Conservation (phyloP, 345 rosid species). For the Brassica napus region Da-Ae NC_063439.1:18493001-18493500, state of each 20-base stretch:
- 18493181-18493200: slow-evolving; percentile 40
- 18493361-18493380: slow-evolving; percentile 59
- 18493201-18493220: slow-evolving; percentile 58
- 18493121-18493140: slow-evolving; percentile 16
- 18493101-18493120: slow-evolving; percentile 4
- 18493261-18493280: slow-evolving; percentile 56
- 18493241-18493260: slow-evolving; percentile 73
- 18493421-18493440: slow-evolving; percentile 75
- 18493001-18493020: slow-evolving; percentile 6
- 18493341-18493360: slow-evolving; percentile 55
- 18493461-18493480: slow-evolving; percentile 66
- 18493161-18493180: slow-evolving; percentile 11
- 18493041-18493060: slow-evolving; percentile 8
- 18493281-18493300: slow-evolving; percentile 49
- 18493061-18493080: not conserved
- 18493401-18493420: slow-evolving; percentile 56
- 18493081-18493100: not conserved
- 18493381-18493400: slow-evolving; percentile 69
- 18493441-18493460: slow-evolving; percentile 75
- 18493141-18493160: not conserved
- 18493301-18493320: slow-evolving; percentile 67
- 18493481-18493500: slow-evolving; percentile 57
- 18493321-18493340: slow-evolving; percentile 68
- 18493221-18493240: slow-evolving; percentile 68
- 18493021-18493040: slow-evolving; percentile 2